These are phyloP conservation scores for Karstenula rhodostoma DNA, from an alignment of 2,329 filamentous ascomycete genomes.

Conservation along the genomic window DNA sequence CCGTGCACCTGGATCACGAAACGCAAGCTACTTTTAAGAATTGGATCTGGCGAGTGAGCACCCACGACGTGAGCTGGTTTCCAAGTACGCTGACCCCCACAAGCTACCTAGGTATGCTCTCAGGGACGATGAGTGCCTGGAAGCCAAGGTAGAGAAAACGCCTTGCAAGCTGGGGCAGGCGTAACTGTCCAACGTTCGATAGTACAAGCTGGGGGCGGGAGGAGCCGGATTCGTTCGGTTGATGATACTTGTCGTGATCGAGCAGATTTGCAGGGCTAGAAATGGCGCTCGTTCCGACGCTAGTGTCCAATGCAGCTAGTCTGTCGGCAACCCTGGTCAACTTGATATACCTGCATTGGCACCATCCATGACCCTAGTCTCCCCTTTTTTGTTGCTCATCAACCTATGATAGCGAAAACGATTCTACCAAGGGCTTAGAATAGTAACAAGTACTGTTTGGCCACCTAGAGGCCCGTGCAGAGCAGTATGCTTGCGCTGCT, in stretches of 20 bases:
- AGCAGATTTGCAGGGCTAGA: not conserved
- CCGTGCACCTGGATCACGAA: not conserved
- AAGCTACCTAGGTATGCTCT: not conserved
- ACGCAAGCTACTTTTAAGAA: too few species aligned
- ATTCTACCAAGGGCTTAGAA: not conserved
- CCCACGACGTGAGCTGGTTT: not conserved
- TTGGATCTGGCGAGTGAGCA: not conserved
- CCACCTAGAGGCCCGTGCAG: not conserved
- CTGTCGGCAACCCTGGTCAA: not conserved
- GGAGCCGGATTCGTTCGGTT: conserved; percentile 2
- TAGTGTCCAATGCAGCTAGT: not conserved
- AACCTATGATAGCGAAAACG: not conserved
- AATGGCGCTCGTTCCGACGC: not conserved
- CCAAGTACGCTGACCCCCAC: too few species aligned
- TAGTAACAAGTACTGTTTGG: not conserved
- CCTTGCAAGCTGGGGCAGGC: not conserved
- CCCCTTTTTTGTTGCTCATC: not conserved
- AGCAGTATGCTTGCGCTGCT: not conserved
- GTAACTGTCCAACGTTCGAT: not conserved
- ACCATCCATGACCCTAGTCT: not conserved
- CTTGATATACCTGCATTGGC: not conserved
- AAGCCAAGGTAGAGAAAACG: not conserved
- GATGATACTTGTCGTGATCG: conserved; percentile 1
- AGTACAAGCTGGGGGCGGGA: not conserved
- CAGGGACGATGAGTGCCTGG: not conserved